These are phyloP conservation scores for Sporisorium reilianum DNA, from an alignment of 1,284 basidiomycete genomes.

Conservation along the genomic window DNA sequence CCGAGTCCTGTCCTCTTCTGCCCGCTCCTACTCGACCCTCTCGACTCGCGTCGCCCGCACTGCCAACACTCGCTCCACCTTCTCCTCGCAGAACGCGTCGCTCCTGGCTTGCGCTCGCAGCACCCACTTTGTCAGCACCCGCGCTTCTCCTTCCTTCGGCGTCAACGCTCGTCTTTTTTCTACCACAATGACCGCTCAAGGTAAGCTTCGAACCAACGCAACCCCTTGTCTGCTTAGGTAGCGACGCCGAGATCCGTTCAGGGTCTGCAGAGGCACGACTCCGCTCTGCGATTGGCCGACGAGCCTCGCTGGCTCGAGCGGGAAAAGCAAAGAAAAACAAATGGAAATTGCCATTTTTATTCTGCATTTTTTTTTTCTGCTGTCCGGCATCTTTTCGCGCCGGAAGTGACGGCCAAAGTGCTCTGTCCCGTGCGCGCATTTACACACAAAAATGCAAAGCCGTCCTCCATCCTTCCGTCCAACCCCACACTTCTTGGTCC, in stretches of 20 bases:
- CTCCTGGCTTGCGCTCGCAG: slow-evolving; percentile 18
- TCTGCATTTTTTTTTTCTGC: not conserved
- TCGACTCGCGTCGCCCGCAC: slow-evolving; percentile 43
- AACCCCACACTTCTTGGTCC: not conserved
- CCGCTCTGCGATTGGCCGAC: too few species aligned
- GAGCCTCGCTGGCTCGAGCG: too few species aligned
- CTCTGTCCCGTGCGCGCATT: not conserved
- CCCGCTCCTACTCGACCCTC: slow-evolving; percentile 37
- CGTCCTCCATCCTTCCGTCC: not conserved
- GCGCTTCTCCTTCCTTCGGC: slow-evolving; percentile 13
- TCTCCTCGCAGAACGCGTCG: slow-evolving; percentile 16
- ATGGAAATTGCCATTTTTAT: not conserved
- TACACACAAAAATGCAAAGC: not conserved
- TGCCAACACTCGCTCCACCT: slow-evolving; percentile 18
- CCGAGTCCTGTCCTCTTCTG: slow-evolving; percentile 29
- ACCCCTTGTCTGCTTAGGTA: not conserved
- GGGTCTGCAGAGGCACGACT: slow-evolving; percentile 4
- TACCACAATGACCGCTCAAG: slow-evolving; percentile 40
- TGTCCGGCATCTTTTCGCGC: slow-evolving; percentile 17
- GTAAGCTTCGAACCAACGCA: slow-evolving; percentile 20
- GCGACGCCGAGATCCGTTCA: not conserved
- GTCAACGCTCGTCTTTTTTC: slow-evolving; percentile 28
- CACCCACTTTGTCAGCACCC: slow-evolving; percentile 7
- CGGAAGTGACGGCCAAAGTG: slow-evolving; percentile 28
- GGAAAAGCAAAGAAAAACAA: not conserved